Evolutionary conservation across 495 filamentous ascomycete genomes (phyloP), one percentile per base, ranked within the genome.

Genomic region (Hypoxylon trugodes): DNA sequence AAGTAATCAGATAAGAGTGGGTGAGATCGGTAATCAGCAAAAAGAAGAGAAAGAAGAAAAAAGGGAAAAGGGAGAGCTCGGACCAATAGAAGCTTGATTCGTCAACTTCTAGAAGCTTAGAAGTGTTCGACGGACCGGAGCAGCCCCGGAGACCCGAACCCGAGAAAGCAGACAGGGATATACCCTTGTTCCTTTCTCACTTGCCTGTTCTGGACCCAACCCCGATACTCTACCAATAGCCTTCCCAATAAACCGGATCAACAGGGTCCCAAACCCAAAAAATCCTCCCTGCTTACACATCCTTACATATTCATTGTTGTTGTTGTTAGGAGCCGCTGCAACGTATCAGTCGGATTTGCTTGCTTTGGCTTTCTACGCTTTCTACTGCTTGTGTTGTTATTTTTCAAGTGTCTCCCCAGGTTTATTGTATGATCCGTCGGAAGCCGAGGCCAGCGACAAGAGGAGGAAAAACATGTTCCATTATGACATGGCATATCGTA

Each of bases 181-280:
- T n/a, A n/a, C n/a, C n/a, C n/a, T 59, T 36, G 9, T 40, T 46
- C 4, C 47, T 61, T n/a, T n/a, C 58, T 67, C 51, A 67, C 64
- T 67, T 67, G 58, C 64, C 64, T 67, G 2, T 59, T 67, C 58
- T 16, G 43, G 64, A 47, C 24, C 58, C 32, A 67, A 59, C 46
- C 52, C 64, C 64, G 64, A 67, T 43, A 47, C 47, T 46, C 54
- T 62, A 30, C 64, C 64, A 67, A 67, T 67, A 67, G 59, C 53
- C 52, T 62, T 62, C 64, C 53, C 64, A 67, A 67, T 67, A 67
- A 67, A 54, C 58, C 64, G 58, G 64, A 67, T 66, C 51, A 58
- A 58, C 63, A 47, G 8, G 36, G n/a, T n/a, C 55, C 55, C 52
- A 48, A 57, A 49, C 33, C 46, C 30, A 43, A 24, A 43, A 49